Conservation (phyloP, 306 rosid genomes). For the Abrus precatorius region DNA sequence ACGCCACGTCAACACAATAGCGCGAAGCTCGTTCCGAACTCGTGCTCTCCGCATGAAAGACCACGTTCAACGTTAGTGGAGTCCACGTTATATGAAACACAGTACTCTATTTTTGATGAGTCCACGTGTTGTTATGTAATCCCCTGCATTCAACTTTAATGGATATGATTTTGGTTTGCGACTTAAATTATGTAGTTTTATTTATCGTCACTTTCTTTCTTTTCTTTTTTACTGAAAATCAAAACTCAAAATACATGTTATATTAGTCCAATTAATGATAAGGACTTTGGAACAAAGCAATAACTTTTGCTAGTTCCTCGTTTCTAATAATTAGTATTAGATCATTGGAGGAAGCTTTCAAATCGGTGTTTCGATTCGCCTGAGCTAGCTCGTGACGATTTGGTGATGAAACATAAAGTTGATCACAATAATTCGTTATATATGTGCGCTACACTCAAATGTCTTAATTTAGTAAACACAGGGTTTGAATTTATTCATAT, state of each 20-base stretch:
- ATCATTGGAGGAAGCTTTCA: neutral
- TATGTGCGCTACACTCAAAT: neutral
- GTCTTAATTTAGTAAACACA: neutral
- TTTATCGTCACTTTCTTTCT: neutral
- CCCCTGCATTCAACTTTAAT: neutral
- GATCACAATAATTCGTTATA: neutral
- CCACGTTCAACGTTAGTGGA: neutral
- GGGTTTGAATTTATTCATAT: too few relatives aligned
- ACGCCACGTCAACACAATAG: constrained; percentile 18
- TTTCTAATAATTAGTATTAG: neutral
- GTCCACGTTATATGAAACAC: too few relatives aligned
- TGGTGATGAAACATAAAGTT: constrained; percentile 18
- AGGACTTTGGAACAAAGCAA: neutral
- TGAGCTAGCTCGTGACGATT: neutral
- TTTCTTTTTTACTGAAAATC: neutral
- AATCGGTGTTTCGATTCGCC: neutral
- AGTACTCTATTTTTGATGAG: too few relatives aligned
- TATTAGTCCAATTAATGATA: neutral
- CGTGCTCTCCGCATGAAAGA: constrained; percentile 19
- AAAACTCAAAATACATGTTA: neutral
- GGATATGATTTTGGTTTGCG: neutral
- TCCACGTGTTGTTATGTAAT: too few relatives aligned
- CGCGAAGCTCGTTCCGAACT: neutral
- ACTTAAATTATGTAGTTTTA: neutral
- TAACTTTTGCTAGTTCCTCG: neutral